Percentiles rank a stretch among this genome's conserved stretches.
These are phyloP conservation scores for Tephrocybe sp. DNA, from an alignment of 768 basidiomycete species.

Conservation along the genomic window DNA sequence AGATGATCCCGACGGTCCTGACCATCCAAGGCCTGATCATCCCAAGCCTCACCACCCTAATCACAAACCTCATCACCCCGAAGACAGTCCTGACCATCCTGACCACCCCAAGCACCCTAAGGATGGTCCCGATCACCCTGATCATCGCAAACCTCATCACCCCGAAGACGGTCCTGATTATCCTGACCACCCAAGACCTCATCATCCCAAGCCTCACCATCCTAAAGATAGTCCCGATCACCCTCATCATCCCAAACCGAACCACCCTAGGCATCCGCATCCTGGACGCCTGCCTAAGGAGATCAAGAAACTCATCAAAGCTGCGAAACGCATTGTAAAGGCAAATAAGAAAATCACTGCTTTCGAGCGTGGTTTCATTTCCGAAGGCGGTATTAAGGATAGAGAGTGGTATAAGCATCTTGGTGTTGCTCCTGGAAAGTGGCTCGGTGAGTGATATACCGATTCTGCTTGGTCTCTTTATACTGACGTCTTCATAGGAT, in stretches of 20 bases:
- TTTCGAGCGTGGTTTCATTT: slow-evolving; percentile 83
- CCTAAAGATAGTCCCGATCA: not conserved
- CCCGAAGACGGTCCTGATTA: too few relatives aligned
- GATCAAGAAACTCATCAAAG: slow-evolving; percentile 49
- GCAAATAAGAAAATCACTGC: slow-evolving; percentile 66
- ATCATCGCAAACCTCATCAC: not conserved
- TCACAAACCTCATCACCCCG: not conserved
- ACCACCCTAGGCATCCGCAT: not conserved
- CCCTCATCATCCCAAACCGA: not conserved
- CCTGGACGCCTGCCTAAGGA: slow-evolving; percentile 6
- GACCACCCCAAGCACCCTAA: not conserved
- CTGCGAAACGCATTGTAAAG: slow-evolving; percentile 54
- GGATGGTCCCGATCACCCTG: not conserved
- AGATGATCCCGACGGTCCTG: not conserved
- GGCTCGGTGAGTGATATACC: slow-evolving; percentile 55
- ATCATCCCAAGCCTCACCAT: not conserved
- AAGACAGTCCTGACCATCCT: not conserved
- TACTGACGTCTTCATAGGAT: slow-evolving; percentile 46
- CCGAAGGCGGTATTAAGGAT: slow-evolving; percentile 71
- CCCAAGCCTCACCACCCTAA: not conserved
- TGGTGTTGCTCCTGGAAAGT: slow-evolving; percentile 85
- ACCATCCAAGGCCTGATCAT: not conserved
- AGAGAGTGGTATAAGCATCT: slow-evolving; percentile 88
- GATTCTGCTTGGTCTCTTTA: not conserved
- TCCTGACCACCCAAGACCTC: slow-evolving; percentile 13